Base-by-base conservation (phyloP, 495 filamentous ascomycete genomes). In the Xylaria venustula region DNA sequence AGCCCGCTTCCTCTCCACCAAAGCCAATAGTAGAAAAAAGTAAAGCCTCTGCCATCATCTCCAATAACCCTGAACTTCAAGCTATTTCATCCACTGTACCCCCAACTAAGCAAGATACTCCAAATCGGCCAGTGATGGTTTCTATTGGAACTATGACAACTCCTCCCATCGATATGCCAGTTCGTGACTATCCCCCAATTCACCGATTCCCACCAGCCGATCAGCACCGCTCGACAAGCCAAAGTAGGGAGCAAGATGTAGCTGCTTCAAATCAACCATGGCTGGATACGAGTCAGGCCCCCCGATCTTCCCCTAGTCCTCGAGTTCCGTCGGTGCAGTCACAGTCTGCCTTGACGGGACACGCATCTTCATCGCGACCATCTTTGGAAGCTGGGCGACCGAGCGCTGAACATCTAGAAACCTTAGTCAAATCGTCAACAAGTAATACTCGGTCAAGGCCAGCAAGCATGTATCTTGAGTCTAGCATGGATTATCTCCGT, bases 111-210 rank as follows among this genome's bases (percentile, higher is more conserved):
- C 82, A 88, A 63, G 80, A 86, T 3, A 78, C 79, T 22, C 83
- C 87, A 34, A 81, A 79, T 63, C 81, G 79, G 54, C 86, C 88
- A 5, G 59, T 67, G 6, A 96, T 94, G 88, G 87, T 96, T n/a
- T 97, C 94, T 2, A 94, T 88, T 12, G 94, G 93, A 32, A 96
- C 91, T 2, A 96, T 95, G 90, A 96, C 93, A 25, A 88, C 85
- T 19, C 79, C 90, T 7, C 80, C 84, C n/a, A 82, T 87, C 22
- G 85, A 86, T 37, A 75, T 73, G 19, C 68, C 77, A 62, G 62
- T 72, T 22, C 77, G 81, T 59, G 65, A 73, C 37, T 81, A 67
- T 69, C 82, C 82, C 26, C 83, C 84, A n/a, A 80, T 86, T 36
- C 83, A 88, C 62, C 81, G 83, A 50, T 88, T 90, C 69, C 83